Base-by-base conservation (phyloP, 352 stramenopile species). In the Globisporangium sylvaticum region DNA sequence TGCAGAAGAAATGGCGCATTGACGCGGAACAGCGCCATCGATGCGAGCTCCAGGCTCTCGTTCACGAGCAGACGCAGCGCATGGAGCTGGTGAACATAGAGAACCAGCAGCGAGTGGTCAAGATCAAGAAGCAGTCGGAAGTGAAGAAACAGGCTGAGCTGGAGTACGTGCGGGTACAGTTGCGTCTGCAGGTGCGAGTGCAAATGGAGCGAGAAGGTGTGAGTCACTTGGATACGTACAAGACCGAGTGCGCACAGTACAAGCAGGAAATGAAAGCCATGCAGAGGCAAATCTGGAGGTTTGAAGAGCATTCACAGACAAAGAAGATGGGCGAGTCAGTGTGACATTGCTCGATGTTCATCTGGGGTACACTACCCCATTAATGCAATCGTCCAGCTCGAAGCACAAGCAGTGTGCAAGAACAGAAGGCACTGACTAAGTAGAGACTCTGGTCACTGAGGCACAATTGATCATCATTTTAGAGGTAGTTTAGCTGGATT, bases 151-250 rank as follows among this genome's bases (percentile, higher is more conserved):
- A 70, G 3, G 62, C 59, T 12, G 72, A 84, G 62, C 48, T 87
- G 9, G 70, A 84, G 72, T 81, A 71, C 63, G 56, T 78, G 56
- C 64, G 73, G 32, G 65, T 76, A 9, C 76, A 80, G 50, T 62
- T 76, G 55, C 77, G 70, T 5, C 61, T 84, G 29, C 72, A 84
- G 31, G 52, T 83, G 25, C 67, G 65, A 48, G 72, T 58, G 22
- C 76, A 84, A 64, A 62, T 78, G 8, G 75, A 72, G 4, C 58
- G 73, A 46, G 29, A 60, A 34, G 12, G 20, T 15, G 31, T 31
- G 20, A 46, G 55, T 46, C 55, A 31, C n/a, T 5, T 44, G 31
- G 55, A 60, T 46, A 20, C 9, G 9, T 29, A 46, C 31, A 29
- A 44, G n/a, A 10, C 9, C 0, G 55, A 46, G n/a, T 46, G 20